Percentiles rank a stretch among this genome's conserved stretches.
phyloP scores from a whole-genome alignment of 768 basidiomycete species.

The Boletus vermiculosoides region DNA sequence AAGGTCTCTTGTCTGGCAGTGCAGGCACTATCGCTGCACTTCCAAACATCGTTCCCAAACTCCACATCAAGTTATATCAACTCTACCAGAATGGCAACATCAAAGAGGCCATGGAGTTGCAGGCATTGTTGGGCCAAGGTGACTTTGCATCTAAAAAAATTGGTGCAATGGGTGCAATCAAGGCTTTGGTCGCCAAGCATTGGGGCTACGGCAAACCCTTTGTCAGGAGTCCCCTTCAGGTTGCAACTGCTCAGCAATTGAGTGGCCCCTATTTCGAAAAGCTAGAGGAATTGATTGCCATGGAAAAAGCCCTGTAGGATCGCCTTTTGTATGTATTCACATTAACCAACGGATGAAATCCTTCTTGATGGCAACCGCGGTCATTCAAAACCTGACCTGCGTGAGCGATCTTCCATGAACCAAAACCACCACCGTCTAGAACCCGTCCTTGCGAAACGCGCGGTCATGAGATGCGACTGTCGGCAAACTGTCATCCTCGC shows the following conservation, averaged over 20 bases:
- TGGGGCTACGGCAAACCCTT: conserved; percentile 59
- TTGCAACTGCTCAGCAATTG: conserved; percentile 38
- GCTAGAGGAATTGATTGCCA: conserved; percentile 44
- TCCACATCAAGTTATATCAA: conserved; percentile 50
- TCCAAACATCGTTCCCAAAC: conserved; percentile 59
- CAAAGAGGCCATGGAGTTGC: conserved; percentile 58
- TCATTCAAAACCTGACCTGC: neutral
- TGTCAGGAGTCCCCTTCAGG: conserved; percentile 51
- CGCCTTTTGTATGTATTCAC: conserved; percentile 3
- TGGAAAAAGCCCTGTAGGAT: conserved; percentile 40
- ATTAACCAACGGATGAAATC: neutral
- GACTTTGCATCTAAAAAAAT: conserved; percentile 64
- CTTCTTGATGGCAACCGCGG: neutral
- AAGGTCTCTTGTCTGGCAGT: conserved; percentile 59
- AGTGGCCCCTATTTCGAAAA: conserved; percentile 39
- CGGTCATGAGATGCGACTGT: neutral
- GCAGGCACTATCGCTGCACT: conserved; percentile 67
- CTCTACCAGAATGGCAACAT: conserved; percentile 53
- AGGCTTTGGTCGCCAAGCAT: conserved; percentile 57
- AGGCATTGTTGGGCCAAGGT: conserved; percentile 59
- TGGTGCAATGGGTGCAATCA: conserved; percentile 68
- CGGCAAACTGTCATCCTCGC: neutral
- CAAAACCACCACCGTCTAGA: neutral
- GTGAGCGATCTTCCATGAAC: neutral
- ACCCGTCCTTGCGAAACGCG: neutral